A percentile compares a stretch with the other conserved stretches of the same genome.
These are phyloP conservation scores for Marchantia polymorpha DNA, from an alignment of 225 moss, liverwort and hornwort species.

Conservation along the genomic window DNA sequence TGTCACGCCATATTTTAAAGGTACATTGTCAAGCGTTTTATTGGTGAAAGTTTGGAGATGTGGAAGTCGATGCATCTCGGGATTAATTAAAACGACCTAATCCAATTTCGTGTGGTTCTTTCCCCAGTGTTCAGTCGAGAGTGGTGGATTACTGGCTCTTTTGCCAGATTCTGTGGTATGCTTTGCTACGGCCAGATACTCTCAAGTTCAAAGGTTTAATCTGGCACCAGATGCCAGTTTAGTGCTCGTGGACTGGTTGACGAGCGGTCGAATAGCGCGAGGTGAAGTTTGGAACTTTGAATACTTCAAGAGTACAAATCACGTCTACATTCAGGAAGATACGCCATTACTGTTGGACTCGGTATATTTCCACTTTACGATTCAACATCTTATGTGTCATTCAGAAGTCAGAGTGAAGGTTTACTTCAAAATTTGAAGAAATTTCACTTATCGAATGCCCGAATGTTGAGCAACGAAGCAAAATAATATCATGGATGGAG, in stretches of 20 bases:
- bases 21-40: constrained; percentile 24
- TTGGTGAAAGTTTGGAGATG: not conserved
- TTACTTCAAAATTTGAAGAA: not conserved
- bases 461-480: not conserved
- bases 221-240: constrained; percentile 61
- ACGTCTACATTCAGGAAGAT: constrained; percentile 64
- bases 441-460: not conserved
- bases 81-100: not conserved
- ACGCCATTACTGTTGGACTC: constrained; percentile 41
- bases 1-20: constrained; percentile 71
- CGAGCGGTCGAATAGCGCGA: constrained; percentile 74
- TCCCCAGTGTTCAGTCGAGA: constrained; percentile 50
- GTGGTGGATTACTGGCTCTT: constrained; percentile 61
- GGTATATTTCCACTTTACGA: constrained; percentile 21
- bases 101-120: not conserved
- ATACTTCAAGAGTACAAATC: constrained; percentile 77
- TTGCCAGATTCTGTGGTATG: constrained; percentile 80
- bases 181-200: constrained; percentile 71
- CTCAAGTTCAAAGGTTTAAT: constrained; percentile 82
- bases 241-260: constrained; percentile 91
- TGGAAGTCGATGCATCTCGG: not conserved
- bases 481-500: not conserved
- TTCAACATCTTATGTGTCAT: constrained; percentile 23
- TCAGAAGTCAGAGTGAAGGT: constrained; percentile 21
- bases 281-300: constrained; percentile 84